These are phyloP conservation scores for Cinnamomum micranthum DNA, from an alignment of 164 flowering plant species.

Conservation along the genomic window DNA sequence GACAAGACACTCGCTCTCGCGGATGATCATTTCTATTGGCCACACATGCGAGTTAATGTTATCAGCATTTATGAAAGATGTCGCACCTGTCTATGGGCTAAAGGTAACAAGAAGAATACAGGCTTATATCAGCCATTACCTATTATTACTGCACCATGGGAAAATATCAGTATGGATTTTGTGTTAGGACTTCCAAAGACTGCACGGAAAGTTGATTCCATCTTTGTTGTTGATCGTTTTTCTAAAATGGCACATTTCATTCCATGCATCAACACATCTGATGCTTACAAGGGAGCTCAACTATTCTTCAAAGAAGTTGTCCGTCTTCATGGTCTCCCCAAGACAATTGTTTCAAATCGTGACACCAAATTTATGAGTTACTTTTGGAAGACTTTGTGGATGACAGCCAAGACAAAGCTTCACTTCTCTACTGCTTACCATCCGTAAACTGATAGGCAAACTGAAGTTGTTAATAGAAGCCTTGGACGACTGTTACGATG, in stretches of 20 bases:
- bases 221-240: conserved; percentile 1
- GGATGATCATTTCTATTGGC: too few relatives aligned
- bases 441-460: not conserved
- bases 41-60: too few relatives aligned
- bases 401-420: too few relatives aligned
- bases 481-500: not conserved
- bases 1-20: too few relatives aligned
- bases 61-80: too few relatives aligned
- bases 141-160: not conserved
- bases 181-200: not conserved
- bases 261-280: not conserved
- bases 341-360: not conserved
- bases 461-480: not conserved
- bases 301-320: not conserved
- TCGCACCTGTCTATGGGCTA: too few relatives aligned
- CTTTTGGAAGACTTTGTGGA: not conserved
- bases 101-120: not conserved
- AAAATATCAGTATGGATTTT: not conserved
- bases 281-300: not conserved
- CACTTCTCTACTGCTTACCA: not conserved
- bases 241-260: conserved; percentile 6
- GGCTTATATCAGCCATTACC: not conserved
- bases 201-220: not conserved
- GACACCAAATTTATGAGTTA: conserved; percentile 1
- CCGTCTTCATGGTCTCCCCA: not conserved